Percentiles rank a stretch among this genome's conserved stretches.
phyloP scores from a whole-genome alignment of 2,329 filamentous ascomycete species.

The Cytospora piceicola region DNA sequence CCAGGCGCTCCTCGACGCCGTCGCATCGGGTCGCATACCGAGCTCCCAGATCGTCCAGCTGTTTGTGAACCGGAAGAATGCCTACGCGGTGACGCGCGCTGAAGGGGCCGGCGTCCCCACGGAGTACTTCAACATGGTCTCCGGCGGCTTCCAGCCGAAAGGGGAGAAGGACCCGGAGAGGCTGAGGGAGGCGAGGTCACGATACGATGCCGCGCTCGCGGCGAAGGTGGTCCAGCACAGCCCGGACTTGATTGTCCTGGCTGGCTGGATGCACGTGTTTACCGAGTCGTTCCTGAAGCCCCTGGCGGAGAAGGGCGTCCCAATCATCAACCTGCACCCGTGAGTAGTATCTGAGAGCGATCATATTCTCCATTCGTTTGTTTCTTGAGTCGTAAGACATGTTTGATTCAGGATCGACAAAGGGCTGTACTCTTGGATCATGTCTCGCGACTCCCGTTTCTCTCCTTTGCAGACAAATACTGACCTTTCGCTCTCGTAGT shows the following conservation, averaged over 20 bases:
- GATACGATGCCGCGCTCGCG: slow-evolving; percentile 78
- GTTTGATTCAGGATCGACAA: no score
- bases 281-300: slow-evolving; percentile 71
- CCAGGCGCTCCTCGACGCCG: slow-evolving; percentile 68
- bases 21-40: slow-evolving; percentile 45
- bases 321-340: slow-evolving; percentile 83
- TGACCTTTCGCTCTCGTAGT: no score
- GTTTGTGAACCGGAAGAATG: slow-evolving; percentile 53
- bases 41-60: slow-evolving; percentile 51
- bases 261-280: slow-evolving; percentile 88
- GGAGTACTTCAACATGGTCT: slow-evolving; percentile 80
- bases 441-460: no score
- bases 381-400: no score
- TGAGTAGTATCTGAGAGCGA: not conserved
- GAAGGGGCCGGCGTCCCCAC: slow-evolving; percentile 66
- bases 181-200: slow-evolving; percentile 61
- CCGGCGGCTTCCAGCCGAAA: slow-evolving; percentile 65
- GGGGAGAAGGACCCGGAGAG: slow-evolving; percentile 62
- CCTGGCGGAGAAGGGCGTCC: slow-evolving; percentile 62
- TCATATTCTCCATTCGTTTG: no score
- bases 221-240: slow-evolving; percentile 63
- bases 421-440: no score
- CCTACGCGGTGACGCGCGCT: slow-evolving; percentile 47
- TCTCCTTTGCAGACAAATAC: no score
- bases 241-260: slow-evolving; percentile 78